Base-by-base conservation (phyloP, 108 stramenopile species). In the Cyclotella choctawhatcheeana region DNA sequence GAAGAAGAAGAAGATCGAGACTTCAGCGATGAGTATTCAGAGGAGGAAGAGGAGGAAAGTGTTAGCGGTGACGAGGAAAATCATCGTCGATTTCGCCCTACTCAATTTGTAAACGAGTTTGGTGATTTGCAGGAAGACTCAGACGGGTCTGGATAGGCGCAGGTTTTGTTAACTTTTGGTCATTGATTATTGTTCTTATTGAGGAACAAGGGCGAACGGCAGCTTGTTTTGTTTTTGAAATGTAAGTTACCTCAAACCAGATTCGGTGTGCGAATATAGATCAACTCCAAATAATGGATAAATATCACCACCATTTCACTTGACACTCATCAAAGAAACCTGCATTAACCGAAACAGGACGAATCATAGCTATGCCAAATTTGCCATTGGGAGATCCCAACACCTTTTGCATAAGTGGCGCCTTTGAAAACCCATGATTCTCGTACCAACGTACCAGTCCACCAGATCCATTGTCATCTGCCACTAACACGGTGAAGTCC, bases 301-400 rank as follows among this genome's bases (percentile, higher is more conserved):
- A n/a, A 48, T n/a, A 17, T 43, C 37, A 93, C 87, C 89, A 92
- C 88, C 91, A 93, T 71, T 83, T 71, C 20, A 93, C 77, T 22
- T 13, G 18, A 52, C 86, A 86, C 25, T 73, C 56, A 17, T 77
- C 61, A 55, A 85, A 82, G 8, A 89, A 73, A 32, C 51, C 74
- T 24, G 29, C 30, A 44, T 32, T 37, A 7, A 69, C 58, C 32
- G 45, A 74, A n/a, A 89, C 84, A 27, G 88, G 88, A 68, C 60
- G 80, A 64, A 94, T 91, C 93, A 94, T 94, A 25, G 88, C 75
- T 16, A 84, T 76, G 13, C 90, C 93, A 74, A 78, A 83, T 47
- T 79, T 58, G 31, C 53, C 76, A 64, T 81, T 72, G 12, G 87
- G 85, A 29, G 84, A 85, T 20, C 93, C 93, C 68, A 93, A 58